Base-by-base conservation (phyloP, 345 rosid genomes). In the Bruguiera parviflora region DNA sequence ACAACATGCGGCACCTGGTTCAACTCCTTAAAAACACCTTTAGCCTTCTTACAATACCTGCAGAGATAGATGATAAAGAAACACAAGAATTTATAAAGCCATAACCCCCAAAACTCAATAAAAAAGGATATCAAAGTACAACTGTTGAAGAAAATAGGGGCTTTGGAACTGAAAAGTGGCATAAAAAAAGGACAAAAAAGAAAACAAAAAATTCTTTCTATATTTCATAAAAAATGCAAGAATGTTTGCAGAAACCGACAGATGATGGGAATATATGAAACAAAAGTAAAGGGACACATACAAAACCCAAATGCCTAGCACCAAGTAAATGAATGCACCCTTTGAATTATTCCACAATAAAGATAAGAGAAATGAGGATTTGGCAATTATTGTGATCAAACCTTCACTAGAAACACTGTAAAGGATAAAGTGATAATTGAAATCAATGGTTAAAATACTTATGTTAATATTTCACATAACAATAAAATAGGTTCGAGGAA, bases 31-130 rank as follows among this genome's bases (percentile, higher is more conserved):
- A 94, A 91, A 37, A 91, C 90, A 79, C 87, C 82, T 77, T 94
- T 94, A 8, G 96, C 96, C 80, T 66, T 88, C 76, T 66, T 84
- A 85, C 96, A 94, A 66, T 84, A 91, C 75, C 97, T 94, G 84
- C 80, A 73, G 68, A 49, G 46, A 43, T 11, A 31, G 27, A 73
- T 6, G 18, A 39, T 52, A 13, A 58, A 61, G 49, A 43, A 13
- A 18, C 49, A 43, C 4, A 15, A 43, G 15, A 43, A 11, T 43
- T 43, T 43, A 43, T 43, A 15, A 43, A 43, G 49, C 18, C 5
- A 43, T 43, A 43, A 43, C 49, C 49, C 49, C 19, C 49, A 43
- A 43, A 43, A 43, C 49, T 43, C 4, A 43, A 43, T 43, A 15
- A 15, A 33, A 52, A 13, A 62, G 18, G 18, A 46, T 2, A 4